Evolutionary conservation across 2,329 filamentous ascomycete species (phyloP).

Genomic region (Nothomitra cinnamomea): DNA sequence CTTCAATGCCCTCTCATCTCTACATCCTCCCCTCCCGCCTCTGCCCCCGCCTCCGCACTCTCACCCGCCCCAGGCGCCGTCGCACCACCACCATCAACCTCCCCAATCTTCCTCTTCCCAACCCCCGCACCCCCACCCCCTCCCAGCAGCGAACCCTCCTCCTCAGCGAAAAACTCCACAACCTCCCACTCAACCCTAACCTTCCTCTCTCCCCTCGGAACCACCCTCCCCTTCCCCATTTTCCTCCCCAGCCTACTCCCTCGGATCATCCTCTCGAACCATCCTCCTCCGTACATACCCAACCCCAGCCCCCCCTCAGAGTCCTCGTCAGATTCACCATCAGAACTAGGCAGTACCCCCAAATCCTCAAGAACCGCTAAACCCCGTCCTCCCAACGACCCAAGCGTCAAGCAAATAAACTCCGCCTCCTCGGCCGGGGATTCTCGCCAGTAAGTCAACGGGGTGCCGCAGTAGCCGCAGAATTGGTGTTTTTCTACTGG

Average conservation of each 20-base stretch:
- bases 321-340: constrained; percentile 12
- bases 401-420: constrained; percentile 67
- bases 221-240: constrained; percentile 37
- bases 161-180: constrained; percentile 47
- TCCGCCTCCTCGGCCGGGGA: constrained; percentile 51
- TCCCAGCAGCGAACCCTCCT: too few species aligned
- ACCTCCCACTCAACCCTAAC: constrained; percentile 70
- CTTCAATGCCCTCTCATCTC: too few species aligned
- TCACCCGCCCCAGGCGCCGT: too few species aligned
- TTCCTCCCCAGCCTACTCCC: constrained; percentile 55
- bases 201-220: constrained; percentile 34
- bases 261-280: constrained; percentile 71
- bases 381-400: constrained; percentile 55
- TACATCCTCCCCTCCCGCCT: too few species aligned
- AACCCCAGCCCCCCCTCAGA: constrained; percentile 13
- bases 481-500: constrained; percentile 55
- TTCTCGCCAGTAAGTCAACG: constrained; percentile 71
- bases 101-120: constrained; percentile 21
- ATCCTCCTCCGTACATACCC: constrained; percentile 20
- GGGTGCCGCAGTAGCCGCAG: constrained; percentile 83
- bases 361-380: constrained; percentile 56
- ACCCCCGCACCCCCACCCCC: constrained; percentile 14
- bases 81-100: constrained; percentile 16
- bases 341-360: constrained; percentile 43
- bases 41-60: too few species aligned